Base-by-base conservation (phyloP, 805 yeast species). In the Metschnikowia lunata region DNA sequence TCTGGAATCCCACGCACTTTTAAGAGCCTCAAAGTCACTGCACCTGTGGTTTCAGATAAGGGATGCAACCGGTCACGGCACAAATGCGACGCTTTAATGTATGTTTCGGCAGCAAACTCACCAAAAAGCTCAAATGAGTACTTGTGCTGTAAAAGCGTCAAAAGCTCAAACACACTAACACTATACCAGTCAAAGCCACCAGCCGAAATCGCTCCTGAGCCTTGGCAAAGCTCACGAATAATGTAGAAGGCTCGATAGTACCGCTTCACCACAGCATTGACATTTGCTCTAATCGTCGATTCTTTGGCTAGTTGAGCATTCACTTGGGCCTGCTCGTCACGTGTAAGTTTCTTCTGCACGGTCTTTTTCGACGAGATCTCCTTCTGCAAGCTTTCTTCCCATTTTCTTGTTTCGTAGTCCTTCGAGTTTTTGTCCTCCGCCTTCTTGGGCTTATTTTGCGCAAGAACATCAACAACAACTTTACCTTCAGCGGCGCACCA, bases 351-450 rank as follows among this genome's bases (percentile, higher is more conserved):
- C 63, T 75, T 82, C 8, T 58, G 57, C n/a, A 59, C 53, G 36
- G 57, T 56, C 49, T 76, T 73, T 60, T 81, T 81, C 42, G 73
- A 72, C 1, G 84, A 82, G 31, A 89, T 71, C 57, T 88, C 91
- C 50, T 80, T 80, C 55, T 91, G 79, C 29, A 93, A 76, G 40
- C 78, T 77, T 53, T 83, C 89, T 59, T 93, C 99, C 98, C 98
- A 91, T 61, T 87, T 81, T 47, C 78, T 67, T 2, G 90, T 85
- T 55, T 85, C 95, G 55, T 88, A 88, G 56, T 89, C 96, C 58
- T 83, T 89, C 1, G 87, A 69, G 59, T 87, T 87, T 60, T 85
- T 87, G 58, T 79, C 79, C 11, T 80, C 79, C 5, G 66, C 69
- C 30, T 64, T 64, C 57, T 71, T 75, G 2, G 58, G 37, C 43